Evolutionary conservation across 1,284 basidiomycete species (phyloP).

Genomic region (Papiliotrema flavescens): DNA sequence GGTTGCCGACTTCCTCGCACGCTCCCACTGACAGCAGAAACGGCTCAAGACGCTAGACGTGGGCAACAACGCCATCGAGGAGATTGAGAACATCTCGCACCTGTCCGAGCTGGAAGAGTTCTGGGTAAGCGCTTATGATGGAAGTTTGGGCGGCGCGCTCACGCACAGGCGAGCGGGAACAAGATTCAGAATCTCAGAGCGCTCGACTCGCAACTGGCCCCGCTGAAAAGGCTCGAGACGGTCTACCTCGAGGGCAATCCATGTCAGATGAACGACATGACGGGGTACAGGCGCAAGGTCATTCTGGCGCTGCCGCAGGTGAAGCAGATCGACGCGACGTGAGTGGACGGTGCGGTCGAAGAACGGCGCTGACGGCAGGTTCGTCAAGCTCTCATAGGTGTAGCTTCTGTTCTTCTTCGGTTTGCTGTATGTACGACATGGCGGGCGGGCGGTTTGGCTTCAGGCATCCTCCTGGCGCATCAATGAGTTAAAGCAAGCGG

Average conservation of each 20-base stretch:
- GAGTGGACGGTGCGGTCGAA: slow-evolving; percentile 42
- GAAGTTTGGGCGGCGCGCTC: neutral
- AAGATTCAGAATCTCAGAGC: slow-evolving; percentile 65
- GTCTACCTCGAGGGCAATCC: slow-evolving; percentile 96
- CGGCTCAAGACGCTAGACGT: slow-evolving; percentile 84
- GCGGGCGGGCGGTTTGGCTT: too few species aligned
- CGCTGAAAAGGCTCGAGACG: slow-evolving; percentile 69
- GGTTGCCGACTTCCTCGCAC: slow-evolving; percentile 29
- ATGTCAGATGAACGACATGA: slow-evolving; percentile 72
- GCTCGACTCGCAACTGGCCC: slow-evolving; percentile 69
- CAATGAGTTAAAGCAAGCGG: too few species aligned
- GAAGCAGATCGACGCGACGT: slow-evolving; percentile 94
- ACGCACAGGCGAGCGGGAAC: slow-evolving; percentile 76
- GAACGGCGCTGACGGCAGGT: slow-evolving; percentile 2
- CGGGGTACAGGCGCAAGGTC: slow-evolving; percentile 82
- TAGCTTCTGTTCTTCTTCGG: too few species aligned
- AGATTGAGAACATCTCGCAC: slow-evolving; percentile 76
- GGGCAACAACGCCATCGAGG: slow-evolving; percentile 75
- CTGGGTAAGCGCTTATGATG: slow-evolving; percentile 63
- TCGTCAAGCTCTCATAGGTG: slow-evolving; percentile 13
- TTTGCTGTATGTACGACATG: too few species aligned
- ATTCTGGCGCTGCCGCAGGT: slow-evolving; percentile 83
- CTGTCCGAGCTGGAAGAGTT: slow-evolving; percentile 77
- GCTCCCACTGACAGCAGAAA: slow-evolving; percentile 49
- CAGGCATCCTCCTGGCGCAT: too few species aligned